Conservation (phyloP, 2,329 filamentous ascomycete genomes). For the Fusarium floridanum region DNA sequence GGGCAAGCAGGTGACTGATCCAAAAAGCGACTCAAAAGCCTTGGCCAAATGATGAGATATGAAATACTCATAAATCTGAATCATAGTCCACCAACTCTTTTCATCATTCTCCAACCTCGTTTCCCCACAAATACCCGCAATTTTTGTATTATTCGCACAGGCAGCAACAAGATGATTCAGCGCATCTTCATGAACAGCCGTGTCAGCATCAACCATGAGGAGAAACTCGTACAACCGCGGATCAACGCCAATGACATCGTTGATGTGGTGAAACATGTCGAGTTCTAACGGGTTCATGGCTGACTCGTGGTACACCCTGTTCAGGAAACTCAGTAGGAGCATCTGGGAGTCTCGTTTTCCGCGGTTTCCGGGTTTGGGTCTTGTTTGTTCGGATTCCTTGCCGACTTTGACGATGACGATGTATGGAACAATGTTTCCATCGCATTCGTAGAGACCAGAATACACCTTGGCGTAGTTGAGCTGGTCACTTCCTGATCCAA, state of each 20-base stretch:
- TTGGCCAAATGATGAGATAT: conserved; percentile 98
- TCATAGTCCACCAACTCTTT: conserved; percentile 98
- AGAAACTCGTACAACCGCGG: conserved; percentile 98
- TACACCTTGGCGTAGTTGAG: conserved; percentile 99
- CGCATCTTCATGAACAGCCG: conserved; percentile 90
- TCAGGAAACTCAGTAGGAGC: conserved; percentile 95
- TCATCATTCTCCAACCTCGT: conserved; percentile 97
- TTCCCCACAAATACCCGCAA: conserved; percentile 97
- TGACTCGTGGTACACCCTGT: conserved; percentile 93
- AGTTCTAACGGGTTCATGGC: conserved; percentile 97
- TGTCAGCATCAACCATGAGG: conserved; percentile 98
- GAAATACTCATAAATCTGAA: conserved; percentile 99
- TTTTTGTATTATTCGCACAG: conserved; percentile 94
- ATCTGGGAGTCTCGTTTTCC: conserved; percentile 99
- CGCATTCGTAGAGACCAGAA: conserved; percentile 95
- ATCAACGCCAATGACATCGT: conserved; percentile 98
- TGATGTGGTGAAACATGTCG: conserved; percentile 99
- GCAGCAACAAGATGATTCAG: conserved; percentile 92
- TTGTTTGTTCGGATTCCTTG: conserved; percentile 92
- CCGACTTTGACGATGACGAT: conserved; percentile 96
- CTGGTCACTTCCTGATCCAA: conserved; percentile 89
- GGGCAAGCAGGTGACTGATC: conserved; percentile 97
- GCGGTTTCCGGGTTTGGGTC: conserved; percentile 95
- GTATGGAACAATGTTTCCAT: conserved; percentile 97
- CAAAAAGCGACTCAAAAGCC: conserved; percentile 97